These are phyloP conservation scores for Leucosporidium yakuticum DNA, from an alignment of 768 basidiomycete genomes.

Conservation along the genomic window DNA sequence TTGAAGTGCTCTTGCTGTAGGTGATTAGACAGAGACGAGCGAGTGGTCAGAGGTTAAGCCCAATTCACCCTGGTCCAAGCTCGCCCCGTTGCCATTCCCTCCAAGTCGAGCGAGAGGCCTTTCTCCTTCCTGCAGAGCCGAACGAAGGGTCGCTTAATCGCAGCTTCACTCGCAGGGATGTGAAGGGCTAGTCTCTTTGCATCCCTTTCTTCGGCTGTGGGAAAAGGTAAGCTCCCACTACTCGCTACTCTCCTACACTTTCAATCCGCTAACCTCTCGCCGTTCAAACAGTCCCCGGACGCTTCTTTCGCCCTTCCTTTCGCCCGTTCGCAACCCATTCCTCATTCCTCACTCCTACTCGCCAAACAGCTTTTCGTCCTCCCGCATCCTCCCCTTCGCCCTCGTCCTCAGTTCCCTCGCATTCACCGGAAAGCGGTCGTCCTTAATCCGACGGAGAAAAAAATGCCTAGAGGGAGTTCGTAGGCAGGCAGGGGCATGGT, in stretches of 20 bases:
- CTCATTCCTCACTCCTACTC: not conserved
- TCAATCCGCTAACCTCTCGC: not conserved
- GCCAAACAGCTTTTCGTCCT: not conserved
- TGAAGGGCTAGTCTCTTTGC: not conserved
- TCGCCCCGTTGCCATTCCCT: too few relatives aligned
- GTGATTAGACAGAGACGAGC: too few relatives aligned
- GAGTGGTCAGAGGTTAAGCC: too few relatives aligned
- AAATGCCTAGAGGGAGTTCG: not conserved
- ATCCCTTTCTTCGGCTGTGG: not conserved
- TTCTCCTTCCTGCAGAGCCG: not conserved
- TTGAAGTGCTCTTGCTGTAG: too few relatives aligned
- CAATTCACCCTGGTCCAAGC: too few relatives aligned
- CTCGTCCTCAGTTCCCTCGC: not conserved
- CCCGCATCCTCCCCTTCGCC: not conserved
- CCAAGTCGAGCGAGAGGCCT: too few relatives aligned
- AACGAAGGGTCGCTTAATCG: slow-evolving; percentile 6
- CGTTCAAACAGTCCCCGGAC: not conserved
- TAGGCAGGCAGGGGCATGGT: not conserved
- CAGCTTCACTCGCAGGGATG: slow-evolving; percentile 1
- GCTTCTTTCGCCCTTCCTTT: not conserved
- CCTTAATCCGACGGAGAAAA: not conserved
- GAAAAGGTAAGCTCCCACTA: not conserved
- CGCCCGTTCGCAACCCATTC: not conserved
- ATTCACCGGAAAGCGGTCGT: not conserved
- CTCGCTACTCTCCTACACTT: not conserved